Evolutionary conservation across 208 protist species (phyloP).

Genomic region (Leishmania tarentolae): DNA sequence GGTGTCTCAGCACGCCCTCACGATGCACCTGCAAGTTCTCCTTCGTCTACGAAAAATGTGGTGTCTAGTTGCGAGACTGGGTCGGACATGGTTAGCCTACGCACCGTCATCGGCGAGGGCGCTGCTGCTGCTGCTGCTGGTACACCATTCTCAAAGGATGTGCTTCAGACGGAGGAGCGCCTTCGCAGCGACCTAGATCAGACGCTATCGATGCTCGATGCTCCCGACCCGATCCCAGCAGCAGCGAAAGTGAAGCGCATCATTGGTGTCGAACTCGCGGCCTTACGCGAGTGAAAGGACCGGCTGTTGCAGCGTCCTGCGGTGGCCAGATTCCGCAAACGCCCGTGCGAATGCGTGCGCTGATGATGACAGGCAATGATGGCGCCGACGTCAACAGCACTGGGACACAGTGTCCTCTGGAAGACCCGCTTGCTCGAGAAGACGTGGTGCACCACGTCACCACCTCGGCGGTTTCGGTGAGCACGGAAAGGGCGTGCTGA

Average conservation of each 20-base stretch:
- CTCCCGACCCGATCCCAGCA: constrained; percentile 39
- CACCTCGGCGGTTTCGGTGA: not conserved
- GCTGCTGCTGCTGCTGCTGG: not conserved
- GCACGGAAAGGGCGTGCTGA: not conserved
- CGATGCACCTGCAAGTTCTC: not conserved
- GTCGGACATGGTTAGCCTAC: too few species aligned
- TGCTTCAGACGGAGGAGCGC: constrained; percentile 39
- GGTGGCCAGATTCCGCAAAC: not conserved
- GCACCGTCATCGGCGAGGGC: not conserved
- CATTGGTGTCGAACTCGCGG: constrained; percentile 32
- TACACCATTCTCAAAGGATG: not conserved
- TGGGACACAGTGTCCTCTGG: not conserved
- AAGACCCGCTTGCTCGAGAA: not conserved
- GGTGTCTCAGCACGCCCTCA: not conserved
- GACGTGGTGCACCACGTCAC: not conserved
- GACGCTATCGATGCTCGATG: constrained; percentile 53
- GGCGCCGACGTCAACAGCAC: not conserved
- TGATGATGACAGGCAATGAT: not conserved
- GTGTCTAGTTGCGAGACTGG: not conserved
- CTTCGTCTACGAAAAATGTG: not conserved
- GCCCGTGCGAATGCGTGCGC: not conserved
- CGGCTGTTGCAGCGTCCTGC: not conserved
- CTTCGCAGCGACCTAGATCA: constrained; percentile 49
- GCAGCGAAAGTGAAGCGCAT: constrained; percentile 42
- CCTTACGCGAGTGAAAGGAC: constrained; percentile 13